Conservation (phyloP, 2,329 filamentous ascomycete species). For the Harringtonia aguacate region DNA sequence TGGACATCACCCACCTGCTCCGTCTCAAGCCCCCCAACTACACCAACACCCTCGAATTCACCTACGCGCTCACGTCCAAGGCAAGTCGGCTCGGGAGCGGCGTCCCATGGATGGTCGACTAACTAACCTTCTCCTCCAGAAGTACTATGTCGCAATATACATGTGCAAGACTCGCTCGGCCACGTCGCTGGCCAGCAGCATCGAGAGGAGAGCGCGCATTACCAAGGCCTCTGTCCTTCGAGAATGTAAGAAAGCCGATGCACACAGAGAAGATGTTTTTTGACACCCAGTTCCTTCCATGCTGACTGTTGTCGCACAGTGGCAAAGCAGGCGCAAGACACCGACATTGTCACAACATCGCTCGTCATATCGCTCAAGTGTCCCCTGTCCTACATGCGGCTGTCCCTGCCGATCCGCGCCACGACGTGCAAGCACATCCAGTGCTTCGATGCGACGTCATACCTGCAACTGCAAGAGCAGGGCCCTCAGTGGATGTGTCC, state of each 20-base stretch:
- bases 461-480: constrained; percentile 89
- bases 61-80: constrained; percentile 86
- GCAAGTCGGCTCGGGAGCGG: constrained; percentile 25
- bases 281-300: too few species aligned
- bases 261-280: too few species aligned
- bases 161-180: constrained; percentile 66
- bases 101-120: not conserved
- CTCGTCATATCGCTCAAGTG: constrained; percentile 87
- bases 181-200: constrained; percentile 56
- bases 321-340: constrained; percentile 68
- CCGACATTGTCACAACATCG: constrained; percentile 82
- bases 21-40: constrained; percentile 58
- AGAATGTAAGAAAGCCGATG: constrained; percentile 49
- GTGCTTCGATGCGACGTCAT: constrained; percentile 89
- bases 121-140: constrained; percentile 37
- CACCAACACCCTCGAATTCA: constrained; percentile 70
- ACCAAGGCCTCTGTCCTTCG: constrained; percentile 70
- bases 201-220: constrained; percentile 61
- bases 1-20: constrained; percentile 74
- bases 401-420: constrained; percentile 70
- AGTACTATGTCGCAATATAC: constrained; percentile 61
- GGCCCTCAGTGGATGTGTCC: constrained; percentile 96
- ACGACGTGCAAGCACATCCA: constrained; percentile 77
- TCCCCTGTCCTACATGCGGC: constrained; percentile 75
- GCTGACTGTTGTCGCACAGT: constrained; percentile 37